phyloP scores from a whole-genome alignment of 805 yeast genomes.

The Hanseniaspora hatyaiensis region DNA sequence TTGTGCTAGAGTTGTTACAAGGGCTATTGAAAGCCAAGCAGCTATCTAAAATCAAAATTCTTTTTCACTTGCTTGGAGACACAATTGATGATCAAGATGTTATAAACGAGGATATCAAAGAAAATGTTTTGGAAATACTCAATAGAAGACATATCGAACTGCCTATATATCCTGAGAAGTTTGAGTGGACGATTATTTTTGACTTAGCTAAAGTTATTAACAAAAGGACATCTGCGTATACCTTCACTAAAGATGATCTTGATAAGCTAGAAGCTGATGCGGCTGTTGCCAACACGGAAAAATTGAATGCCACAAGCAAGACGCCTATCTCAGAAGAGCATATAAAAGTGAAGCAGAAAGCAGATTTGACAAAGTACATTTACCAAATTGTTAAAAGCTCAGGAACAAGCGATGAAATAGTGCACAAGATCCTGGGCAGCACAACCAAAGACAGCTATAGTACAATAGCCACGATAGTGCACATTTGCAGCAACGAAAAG shows the following conservation, averaged over 20 bases:
- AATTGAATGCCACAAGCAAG: neutral
- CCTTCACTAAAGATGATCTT: constrained; percentile 6
- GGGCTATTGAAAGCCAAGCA: constrained; percentile 4
- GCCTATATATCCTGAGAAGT: constrained; percentile 11
- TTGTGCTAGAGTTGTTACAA: constrained; percentile 9
- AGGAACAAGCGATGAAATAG: constrained; percentile 84
- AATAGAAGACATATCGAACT: constrained; percentile 10
- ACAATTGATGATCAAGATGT: constrained; percentile 8
- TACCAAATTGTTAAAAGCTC: constrained; percentile 80
- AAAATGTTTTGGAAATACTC: constrained; percentile 6
- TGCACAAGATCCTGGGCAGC: constrained; percentile 63
- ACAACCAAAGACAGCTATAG: constrained; percentile 31
- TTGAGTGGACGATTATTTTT: constrained; percentile 6
- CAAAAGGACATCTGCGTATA: neutral
- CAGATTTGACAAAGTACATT: constrained; percentile 69
- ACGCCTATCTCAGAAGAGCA: neutral
- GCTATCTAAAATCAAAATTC: constrained; percentile 7
- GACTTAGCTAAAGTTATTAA: neutral
- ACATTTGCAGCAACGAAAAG: constrained; percentile 74
- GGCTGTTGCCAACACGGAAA: neutral
- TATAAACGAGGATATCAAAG: constrained; percentile 5
- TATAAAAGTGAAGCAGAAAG: constrained; percentile 24
- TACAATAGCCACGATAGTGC: constrained; percentile 52
- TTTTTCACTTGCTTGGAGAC: neutral
- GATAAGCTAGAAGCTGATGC: neutral